phyloP scores from a whole-genome alignment of 306 rosid genomes.

The Cucumis sativus region DNA sequence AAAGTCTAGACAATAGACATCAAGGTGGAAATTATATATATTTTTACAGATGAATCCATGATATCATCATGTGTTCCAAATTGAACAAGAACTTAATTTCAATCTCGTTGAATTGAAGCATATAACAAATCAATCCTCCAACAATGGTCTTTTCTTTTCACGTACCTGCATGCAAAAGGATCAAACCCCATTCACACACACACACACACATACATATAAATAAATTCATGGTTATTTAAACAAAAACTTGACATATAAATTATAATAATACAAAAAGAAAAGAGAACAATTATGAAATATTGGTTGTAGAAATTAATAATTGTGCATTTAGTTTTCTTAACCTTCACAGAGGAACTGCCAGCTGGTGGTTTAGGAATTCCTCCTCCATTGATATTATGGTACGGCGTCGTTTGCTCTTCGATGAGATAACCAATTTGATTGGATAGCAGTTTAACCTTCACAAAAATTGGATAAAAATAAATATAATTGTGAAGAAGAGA shows the following conservation, averaged over 20 bases:
- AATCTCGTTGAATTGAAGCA: neutral
- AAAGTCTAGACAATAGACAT: neutral
- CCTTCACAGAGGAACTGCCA: neutral
- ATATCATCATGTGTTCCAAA: neutral
- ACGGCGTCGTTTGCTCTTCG: neutral
- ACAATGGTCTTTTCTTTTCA: neutral
- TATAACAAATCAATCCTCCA: neutral
- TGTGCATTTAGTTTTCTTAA: neutral
- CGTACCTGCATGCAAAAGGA: neutral
- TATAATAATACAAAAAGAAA: neutral
- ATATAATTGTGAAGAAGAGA: too few species aligned
- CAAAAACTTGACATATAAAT: neutral
- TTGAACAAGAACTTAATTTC: neutral
- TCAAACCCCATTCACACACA: neutral
- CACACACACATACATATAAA: neutral
- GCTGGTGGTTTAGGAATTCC: neutral
- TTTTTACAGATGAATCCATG: neutral
- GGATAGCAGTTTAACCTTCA: neutral
- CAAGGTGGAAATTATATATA: too few species aligned
- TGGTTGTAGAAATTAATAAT: neutral
- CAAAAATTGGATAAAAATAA: too few species aligned
- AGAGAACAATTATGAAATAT: neutral
- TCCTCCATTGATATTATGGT: too few species aligned
- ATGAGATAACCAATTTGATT: neutral
- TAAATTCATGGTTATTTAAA: neutral